Conservation (phyloP, 306 rosid genomes). For the Prinsepia uniflora region DNA sequence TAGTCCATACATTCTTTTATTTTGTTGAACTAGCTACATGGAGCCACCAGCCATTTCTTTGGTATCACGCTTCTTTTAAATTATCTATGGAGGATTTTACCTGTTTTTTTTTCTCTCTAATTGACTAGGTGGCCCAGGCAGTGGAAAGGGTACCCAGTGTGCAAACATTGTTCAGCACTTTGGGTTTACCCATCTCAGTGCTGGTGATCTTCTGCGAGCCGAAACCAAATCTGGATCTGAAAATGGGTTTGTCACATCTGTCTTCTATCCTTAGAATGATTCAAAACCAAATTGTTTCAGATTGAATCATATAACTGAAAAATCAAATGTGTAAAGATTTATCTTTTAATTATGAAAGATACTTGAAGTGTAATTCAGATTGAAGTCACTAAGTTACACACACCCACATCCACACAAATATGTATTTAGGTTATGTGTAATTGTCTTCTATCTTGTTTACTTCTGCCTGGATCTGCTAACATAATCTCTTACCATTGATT, state of each 20-base stretch:
- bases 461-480: background rate
- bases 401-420: background rate
- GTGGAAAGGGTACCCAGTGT: conserved; percentile 99
- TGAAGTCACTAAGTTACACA: background rate
- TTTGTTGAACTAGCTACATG: background rate
- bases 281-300: background rate
- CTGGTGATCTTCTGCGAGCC: conserved; percentile 98
- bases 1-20: background rate
- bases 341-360: background rate
- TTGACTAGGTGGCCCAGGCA: conserved; percentile 90
- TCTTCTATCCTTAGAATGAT: background rate
- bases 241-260: conserved; percentile 67
- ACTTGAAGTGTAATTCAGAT: background rate
- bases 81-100: conserved; percentile 23
- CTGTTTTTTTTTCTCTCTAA: conserved; percentile 22
- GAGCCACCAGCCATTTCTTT: background rate
- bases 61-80: background rate
- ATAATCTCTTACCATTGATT: background rate
- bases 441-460: background rate
- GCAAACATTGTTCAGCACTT: conserved; percentile 64
- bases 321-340: background rate
- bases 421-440: background rate
- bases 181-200: conserved; percentile 93
- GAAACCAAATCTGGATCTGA: conserved; percentile 94
- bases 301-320: background rate